Percentiles rank a stretch among this genome's conserved stretches.
Conservation (phyloP, 352 stramenopile species). For the Phytopythium sindhum region DNA sequence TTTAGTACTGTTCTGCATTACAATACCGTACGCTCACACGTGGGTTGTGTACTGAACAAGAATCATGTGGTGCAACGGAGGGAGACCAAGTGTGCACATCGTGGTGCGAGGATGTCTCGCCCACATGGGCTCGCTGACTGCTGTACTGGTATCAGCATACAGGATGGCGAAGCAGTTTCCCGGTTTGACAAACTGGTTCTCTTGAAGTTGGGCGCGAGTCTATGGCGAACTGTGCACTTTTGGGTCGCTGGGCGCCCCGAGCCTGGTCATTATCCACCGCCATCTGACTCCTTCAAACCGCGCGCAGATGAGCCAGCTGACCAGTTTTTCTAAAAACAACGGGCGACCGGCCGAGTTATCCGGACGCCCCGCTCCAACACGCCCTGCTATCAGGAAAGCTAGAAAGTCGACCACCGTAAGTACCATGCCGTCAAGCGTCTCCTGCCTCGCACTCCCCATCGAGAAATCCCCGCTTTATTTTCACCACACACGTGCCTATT, state of each 20-base stretch:
- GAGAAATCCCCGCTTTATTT: background rate
- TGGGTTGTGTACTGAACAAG: background rate
- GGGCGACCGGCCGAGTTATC: background rate
- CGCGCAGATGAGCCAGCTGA: background rate
- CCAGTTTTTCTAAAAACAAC: background rate
- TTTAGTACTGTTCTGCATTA: background rate
- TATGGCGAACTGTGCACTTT: background rate
- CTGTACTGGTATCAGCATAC: background rate
- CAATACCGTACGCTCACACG: background rate
- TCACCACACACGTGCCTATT: background rate
- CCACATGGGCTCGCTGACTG: background rate
- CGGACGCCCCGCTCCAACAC: background rate
- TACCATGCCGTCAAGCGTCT: too few relatives aligned
- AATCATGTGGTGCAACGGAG: background rate
- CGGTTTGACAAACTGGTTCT: constrained; percentile 2
- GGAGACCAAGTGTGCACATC: background rate
- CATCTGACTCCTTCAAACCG: background rate
- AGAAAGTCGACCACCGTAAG: background rate
- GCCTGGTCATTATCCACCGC: background rate
- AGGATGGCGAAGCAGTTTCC: background rate
- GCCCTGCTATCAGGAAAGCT: too few relatives aligned
- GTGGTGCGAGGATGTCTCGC: background rate
- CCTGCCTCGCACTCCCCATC: background rate
- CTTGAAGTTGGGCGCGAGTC: background rate
- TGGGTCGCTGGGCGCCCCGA: background rate